These are phyloP conservation scores for Aquilaria agallochum DNA, from an alignment of 441 rosid genomes.

Conservation along the genomic window DNA sequence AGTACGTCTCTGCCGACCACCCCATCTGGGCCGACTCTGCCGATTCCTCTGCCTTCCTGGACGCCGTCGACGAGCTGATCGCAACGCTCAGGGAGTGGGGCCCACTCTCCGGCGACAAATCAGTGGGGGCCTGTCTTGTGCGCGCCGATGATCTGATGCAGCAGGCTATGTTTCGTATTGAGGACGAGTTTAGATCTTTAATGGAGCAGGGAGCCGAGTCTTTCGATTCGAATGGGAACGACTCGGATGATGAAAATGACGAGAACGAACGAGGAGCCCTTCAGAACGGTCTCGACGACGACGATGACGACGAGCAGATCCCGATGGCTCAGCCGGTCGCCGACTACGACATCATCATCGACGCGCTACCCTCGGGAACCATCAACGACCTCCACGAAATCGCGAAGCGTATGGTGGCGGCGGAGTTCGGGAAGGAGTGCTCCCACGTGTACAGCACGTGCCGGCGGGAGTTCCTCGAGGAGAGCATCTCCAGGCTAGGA, in stretches of 20 bases:
- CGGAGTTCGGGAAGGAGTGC: constrained; percentile 73
- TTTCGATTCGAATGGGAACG: constrained; percentile 37
- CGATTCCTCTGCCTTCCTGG: constrained; percentile 75
- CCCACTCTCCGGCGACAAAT: constrained; percentile 48
- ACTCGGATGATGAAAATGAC: constrained; percentile 54
- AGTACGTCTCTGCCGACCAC: constrained; percentile 49
- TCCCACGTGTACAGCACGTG: constrained; percentile 79
- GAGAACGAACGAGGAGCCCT: constrained; percentile 26
- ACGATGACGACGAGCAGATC: constrained; percentile 36
- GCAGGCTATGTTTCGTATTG: constrained; percentile 82
- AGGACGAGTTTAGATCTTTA: constrained; percentile 71
- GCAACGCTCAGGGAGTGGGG: constrained; percentile 44
- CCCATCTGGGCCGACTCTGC: constrained; percentile 91
- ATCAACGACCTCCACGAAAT: constrained; percentile 84
- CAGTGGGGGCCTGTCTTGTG: constrained; percentile 37
- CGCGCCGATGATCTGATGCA: constrained; percentile 87
- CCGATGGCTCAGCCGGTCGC: constrained; percentile 81
- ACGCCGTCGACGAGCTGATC: constrained; percentile 66
- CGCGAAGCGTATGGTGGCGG: constrained; percentile 80
- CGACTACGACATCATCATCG: constrained; percentile 77
- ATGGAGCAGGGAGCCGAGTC: constrained; percentile 80
- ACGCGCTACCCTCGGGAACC: constrained; percentile 79
- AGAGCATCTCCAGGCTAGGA: constrained; percentile 86
- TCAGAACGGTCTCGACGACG: constrained; percentile 25
- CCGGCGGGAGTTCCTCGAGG: constrained; percentile 84